A percentile compares a stretch with the other conserved stretches of the same genome.
phyloP scores from a whole-genome alignment of 352 stramenopile genomes.

The Phytopythium aichiense region DNA sequence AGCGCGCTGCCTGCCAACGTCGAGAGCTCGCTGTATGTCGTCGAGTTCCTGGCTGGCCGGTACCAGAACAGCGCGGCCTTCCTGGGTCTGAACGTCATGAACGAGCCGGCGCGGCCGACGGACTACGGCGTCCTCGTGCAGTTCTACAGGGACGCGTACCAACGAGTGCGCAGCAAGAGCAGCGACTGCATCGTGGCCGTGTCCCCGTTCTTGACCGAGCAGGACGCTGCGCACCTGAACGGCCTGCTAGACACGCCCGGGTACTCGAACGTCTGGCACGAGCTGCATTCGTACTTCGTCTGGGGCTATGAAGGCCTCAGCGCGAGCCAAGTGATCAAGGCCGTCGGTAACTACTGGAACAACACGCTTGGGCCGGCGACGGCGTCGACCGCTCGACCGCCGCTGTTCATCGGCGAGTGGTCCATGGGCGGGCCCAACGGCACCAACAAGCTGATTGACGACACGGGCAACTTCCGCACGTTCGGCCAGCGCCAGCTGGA shows the following conservation, averaged over 20 bases:
- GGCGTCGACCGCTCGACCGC: conserved; percentile 1
- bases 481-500: conserved; percentile 30
- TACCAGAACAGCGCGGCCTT: conserved; percentile 46
- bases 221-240: conserved; percentile 17
- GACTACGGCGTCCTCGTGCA: conserved; percentile 16
- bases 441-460: conserved; percentile 25
- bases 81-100: conserved; percentile 49
- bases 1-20: conserved; percentile 18
- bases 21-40: conserved; percentile 35
- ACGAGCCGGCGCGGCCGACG: conserved; percentile 29
- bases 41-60: conserved; percentile 29
- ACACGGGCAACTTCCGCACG: conserved; percentile 20
- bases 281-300: conserved; percentile 57
- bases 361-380: conserved; percentile 11
- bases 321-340: conserved; percentile 16
- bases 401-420: conserved; percentile 53
- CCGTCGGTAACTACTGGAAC: conserved; percentile 19
- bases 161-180: conserved; percentile 23
- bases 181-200: conserved; percentile 39
- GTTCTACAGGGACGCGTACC: conserved; percentile 45
- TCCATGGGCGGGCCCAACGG: conserved; percentile 29
- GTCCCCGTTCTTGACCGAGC: conserved; percentile 35
- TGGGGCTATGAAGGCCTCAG: conserved; percentile 29
- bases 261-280: conserved; percentile 55
- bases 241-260: conserved; percentile 2